A percentile compares a stretch with the other conserved stretches of the same genome.
phyloP scores from a whole-genome alignment of 352 stramenopile genomes.

The Aphanomyces invadans region DNA sequence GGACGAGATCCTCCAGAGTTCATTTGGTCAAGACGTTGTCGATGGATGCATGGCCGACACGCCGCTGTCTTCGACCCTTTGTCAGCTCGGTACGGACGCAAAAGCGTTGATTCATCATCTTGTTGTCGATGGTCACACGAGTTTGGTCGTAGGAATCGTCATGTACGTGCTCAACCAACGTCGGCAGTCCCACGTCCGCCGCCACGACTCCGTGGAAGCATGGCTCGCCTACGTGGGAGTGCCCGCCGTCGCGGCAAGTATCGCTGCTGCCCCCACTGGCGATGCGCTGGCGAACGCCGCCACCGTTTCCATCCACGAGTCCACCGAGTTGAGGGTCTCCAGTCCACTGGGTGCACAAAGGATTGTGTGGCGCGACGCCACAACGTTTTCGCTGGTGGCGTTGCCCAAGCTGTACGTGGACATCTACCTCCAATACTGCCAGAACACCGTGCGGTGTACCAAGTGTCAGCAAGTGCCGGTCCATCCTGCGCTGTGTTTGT shows the following conservation, averaged over 20 bases:
- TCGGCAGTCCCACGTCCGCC: not conserved
- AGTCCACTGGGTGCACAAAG: not conserved
- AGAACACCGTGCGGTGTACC: constrained; percentile 47
- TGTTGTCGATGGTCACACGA: not conserved
- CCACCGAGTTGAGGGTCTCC: not conserved
- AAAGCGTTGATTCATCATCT: no score
- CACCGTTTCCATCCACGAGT: no score
- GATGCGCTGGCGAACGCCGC: no score
- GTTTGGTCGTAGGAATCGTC: no score
- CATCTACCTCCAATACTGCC: constrained; percentile 71
- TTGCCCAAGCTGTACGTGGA: constrained; percentile 75
- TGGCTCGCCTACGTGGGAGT: not conserved
- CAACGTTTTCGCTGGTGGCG: not conserved
- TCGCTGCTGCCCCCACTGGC: no score
- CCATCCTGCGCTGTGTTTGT: constrained; percentile 66
- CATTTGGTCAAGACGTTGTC: no score
- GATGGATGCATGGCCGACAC: no score
- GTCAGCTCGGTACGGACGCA: not conserved
- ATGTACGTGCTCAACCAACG: not conserved
- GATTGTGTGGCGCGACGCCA: not conserved
- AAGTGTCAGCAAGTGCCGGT: constrained; percentile 54
- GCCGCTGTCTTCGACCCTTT: not conserved
- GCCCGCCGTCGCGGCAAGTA: no score
- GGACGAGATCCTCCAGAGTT: not conserved
- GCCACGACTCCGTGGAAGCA: not conserved